Evolutionary conservation across 2,329 filamentous ascomycete genomes (phyloP).

Genomic region (Hypoxylon sp.): DNA sequence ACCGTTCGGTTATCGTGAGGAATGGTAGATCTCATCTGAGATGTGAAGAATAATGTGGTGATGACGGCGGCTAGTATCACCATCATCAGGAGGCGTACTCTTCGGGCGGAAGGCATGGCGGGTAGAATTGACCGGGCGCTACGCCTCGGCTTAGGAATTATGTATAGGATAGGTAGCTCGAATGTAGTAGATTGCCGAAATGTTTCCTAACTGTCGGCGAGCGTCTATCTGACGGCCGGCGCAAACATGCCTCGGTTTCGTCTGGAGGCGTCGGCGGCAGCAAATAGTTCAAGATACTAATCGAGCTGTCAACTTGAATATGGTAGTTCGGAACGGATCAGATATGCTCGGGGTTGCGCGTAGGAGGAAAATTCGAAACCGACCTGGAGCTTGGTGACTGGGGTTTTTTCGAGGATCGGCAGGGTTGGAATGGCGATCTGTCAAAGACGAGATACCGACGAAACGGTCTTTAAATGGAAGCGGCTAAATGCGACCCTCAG

Average conservation of each 20-base stretch:
- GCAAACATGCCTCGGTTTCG: slow-evolving; percentile 46
- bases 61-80: slow-evolving; percentile 75
- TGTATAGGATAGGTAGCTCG: slow-evolving; percentile 18
- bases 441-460: slow-evolving; percentile 37
- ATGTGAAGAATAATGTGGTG: slow-evolving; percentile 80
- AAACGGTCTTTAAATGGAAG: slow-evolving; percentile 31
- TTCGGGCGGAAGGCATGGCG: slow-evolving; percentile 78
- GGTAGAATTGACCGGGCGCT: slow-evolving; percentile 1
- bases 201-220: slow-evolving; percentile 29
- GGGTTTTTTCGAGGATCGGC: slow-evolving; percentile 25
- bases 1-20: slow-evolving; percentile 62
- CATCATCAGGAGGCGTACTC: slow-evolving; percentile 77
- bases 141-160: slow-evolving; percentile 15
- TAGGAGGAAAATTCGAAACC: slow-evolving; percentile 28
- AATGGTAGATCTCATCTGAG: slow-evolving; percentile 67
- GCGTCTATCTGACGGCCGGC: slow-evolving; percentile 39
- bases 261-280: slow-evolving; percentile 9
- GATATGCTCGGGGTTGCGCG: slow-evolving; percentile 17
- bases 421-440: slow-evolving; percentile 42
- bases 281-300: slow-evolving; percentile 15
- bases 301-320: slow-evolving; percentile 9
- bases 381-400: slow-evolving; percentile 17
- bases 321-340: slow-evolving; percentile 6
- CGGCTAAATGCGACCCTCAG: slow-evolving; percentile 45
- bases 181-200: slow-evolving; percentile 5